Percentiles rank a stretch among this genome's conserved stretches.
These are phyloP conservation scores for Lunularia cruciata DNA, from an alignment of 225 moss, liverwort and hornwort genomes.

Conservation along the genomic window DNA sequence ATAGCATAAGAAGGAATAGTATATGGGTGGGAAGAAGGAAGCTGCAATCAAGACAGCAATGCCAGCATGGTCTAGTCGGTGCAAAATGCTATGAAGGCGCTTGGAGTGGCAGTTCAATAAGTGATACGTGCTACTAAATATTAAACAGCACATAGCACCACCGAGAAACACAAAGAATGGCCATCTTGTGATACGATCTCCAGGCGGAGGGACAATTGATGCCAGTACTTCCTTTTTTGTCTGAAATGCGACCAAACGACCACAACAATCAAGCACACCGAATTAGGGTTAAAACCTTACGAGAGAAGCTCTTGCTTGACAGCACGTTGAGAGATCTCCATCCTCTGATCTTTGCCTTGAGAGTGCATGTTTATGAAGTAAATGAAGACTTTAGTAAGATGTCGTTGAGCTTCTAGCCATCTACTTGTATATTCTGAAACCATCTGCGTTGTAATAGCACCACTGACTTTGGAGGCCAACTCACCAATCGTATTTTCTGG, in stretches of 20 bases:
- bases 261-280: background rate
- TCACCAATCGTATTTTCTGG: constrained; percentile 44
- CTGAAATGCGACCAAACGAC: constrained; percentile 15
- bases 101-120: constrained; percentile 70
- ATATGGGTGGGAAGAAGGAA: constrained; percentile 89
- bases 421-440: no score
- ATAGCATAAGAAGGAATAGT: constrained; percentile 83
- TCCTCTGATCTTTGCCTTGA: background rate
- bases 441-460: no score
- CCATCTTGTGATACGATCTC: constrained; percentile 63
- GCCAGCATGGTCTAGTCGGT: constrained; percentile 78
- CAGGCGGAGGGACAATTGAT: constrained; percentile 35
- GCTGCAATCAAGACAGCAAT: constrained; percentile 81
- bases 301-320: no score
- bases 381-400: background rate
- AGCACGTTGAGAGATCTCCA: background rate
- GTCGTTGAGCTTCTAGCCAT: no score
- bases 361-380: background rate
- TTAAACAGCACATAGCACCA: constrained; percentile 86
- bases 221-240: constrained; percentile 19
- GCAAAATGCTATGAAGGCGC: constrained; percentile 51
- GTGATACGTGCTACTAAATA: constrained; percentile 83
- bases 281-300: no score
- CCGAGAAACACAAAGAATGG: constrained; percentile 84
- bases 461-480: constrained; percentile 37